Conservation (phyloP, 2,329 filamentous ascomycete genomes). For the Arachnopeziza araneosa region DNA sequence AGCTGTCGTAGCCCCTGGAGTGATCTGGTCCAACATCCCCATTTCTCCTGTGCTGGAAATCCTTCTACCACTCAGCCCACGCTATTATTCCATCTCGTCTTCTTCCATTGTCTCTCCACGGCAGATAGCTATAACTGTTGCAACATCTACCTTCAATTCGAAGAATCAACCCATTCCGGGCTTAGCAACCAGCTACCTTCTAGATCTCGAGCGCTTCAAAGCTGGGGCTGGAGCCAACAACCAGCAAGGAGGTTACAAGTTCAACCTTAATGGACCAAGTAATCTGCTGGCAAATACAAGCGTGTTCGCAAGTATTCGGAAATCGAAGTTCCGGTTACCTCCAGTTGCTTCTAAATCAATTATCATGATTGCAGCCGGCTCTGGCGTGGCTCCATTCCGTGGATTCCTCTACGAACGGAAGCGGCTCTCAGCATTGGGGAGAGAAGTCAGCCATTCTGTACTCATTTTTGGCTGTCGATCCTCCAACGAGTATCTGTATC, state of each 20-base stretch:
- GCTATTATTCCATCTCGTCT: conserved; percentile 58
- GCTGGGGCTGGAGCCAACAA: too few species aligned
- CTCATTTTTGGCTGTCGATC: conserved; percentile 18
- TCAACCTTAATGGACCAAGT: conserved; percentile 15
- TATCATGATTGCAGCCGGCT: conserved; percentile 47
- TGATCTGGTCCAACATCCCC: conserved; percentile 37
- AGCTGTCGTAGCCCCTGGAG: not conserved
- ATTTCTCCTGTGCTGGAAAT: conserved; percentile 50
- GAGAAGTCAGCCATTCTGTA: too few species aligned
- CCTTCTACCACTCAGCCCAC: conserved; percentile 50
- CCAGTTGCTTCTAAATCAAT: conserved; percentile 38
- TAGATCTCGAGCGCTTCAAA: conserved; percentile 15
- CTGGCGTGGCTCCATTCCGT: conserved; percentile 41
- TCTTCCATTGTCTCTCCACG: conserved; percentile 41
- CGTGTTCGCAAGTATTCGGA: conserved; percentile 36
- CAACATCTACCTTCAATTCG: conserved; percentile 28
- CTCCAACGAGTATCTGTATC: conserved; percentile 39
- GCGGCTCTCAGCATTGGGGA: conserved; percentile 26
- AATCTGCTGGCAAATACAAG: conserved; percentile 18
- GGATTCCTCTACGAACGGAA: conserved; percentile 41
- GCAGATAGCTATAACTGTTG: conserved; percentile 37
- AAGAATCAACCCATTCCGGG: conserved; percentile 28
- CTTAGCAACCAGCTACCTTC: conserved; percentile 36
- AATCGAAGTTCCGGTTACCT: conserved; percentile 42
- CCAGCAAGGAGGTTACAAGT: too few species aligned